Evolutionary conservation across 2,329 filamentous ascomycete species (phyloP).

Genomic region (Beauveria caledonica): DNA sequence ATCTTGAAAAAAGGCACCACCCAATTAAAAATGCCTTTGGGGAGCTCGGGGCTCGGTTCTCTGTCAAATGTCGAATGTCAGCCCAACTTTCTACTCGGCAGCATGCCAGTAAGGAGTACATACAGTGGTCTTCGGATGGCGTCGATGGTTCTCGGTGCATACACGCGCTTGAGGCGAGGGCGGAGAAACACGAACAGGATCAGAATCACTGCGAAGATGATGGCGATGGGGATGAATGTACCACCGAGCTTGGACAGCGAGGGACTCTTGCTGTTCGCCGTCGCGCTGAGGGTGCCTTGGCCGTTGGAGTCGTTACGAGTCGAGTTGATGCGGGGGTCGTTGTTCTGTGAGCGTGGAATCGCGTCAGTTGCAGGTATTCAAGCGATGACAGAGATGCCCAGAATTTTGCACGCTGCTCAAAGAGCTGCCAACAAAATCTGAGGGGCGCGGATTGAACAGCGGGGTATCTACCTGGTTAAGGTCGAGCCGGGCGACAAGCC

Average conservation of each 20-base stretch:
- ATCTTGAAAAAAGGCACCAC: conserved; percentile 56
- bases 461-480: neutral
- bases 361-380: neutral
- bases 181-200: conserved; percentile 41
- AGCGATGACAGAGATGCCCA: neutral
- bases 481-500: conserved; percentile 7
- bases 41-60: conserved; percentile 50
- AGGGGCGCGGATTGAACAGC: neutral
- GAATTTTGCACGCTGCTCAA: neutral
- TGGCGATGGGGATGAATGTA: conserved; percentile 46
- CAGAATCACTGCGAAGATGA: conserved; percentile 43
- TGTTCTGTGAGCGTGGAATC: neutral
- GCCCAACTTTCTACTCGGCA: conserved; percentile 1
- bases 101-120: conserved; percentile 12
- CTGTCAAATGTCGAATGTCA: conserved; percentile 20
- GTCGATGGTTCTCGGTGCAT: conserved; percentile 44
- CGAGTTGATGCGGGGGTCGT: conserved; percentile 29
- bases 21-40: conserved; percentile 59
- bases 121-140: conserved; percentile 38
- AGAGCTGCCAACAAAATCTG: neutral
- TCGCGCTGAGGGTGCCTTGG: conserved; percentile 27
- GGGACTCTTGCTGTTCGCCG: conserved; percentile 24
- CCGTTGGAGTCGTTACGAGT: conserved; percentile 25
- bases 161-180: conserved; percentile 42
- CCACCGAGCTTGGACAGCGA: conserved; percentile 32